phyloP scores from a whole-genome alignment of 768 basidiomycete species.

The Tulasnella sp. region DNA sequence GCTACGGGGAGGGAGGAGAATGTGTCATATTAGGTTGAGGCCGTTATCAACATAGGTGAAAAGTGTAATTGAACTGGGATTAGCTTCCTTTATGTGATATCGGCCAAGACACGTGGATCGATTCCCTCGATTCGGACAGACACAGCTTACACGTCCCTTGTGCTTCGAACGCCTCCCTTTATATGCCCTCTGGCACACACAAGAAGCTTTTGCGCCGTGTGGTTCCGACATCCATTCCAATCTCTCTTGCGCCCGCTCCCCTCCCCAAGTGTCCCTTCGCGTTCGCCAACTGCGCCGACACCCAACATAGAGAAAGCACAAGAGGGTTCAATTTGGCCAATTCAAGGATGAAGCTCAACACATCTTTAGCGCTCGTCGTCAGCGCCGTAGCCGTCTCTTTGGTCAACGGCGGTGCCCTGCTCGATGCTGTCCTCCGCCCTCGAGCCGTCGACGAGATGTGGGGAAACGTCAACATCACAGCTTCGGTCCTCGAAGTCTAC shows the following conservation, averaged over 20 bases:
- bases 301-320: neutral
- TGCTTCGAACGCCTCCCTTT: too few relatives aligned
- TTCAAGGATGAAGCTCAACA: neutral
- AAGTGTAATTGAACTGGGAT: too few relatives aligned
- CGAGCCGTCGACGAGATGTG: constrained; percentile 12
- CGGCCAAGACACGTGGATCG: too few relatives aligned
- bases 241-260: neutral
- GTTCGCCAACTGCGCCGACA: neutral
- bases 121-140: too few relatives aligned
- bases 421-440: neutral
- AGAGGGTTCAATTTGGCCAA: too few relatives aligned
- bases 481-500: neutral
- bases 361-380: neutral
- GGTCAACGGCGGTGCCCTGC: neutral
- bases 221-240: neutral
- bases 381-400: neutral
- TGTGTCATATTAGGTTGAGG: too few relatives aligned
- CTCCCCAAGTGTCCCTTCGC: neutral
- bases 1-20: too few relatives aligned
- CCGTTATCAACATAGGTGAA: too few relatives aligned
- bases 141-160: too few relatives aligned
- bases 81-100: too few relatives aligned
- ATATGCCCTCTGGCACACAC: too few relatives aligned
- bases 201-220: too few relatives aligned
- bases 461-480: constrained; percentile 30